Conservation (phyloP, 2,329 filamentous ascomycete genomes). For the Rachicladosporium sp. region DNA sequence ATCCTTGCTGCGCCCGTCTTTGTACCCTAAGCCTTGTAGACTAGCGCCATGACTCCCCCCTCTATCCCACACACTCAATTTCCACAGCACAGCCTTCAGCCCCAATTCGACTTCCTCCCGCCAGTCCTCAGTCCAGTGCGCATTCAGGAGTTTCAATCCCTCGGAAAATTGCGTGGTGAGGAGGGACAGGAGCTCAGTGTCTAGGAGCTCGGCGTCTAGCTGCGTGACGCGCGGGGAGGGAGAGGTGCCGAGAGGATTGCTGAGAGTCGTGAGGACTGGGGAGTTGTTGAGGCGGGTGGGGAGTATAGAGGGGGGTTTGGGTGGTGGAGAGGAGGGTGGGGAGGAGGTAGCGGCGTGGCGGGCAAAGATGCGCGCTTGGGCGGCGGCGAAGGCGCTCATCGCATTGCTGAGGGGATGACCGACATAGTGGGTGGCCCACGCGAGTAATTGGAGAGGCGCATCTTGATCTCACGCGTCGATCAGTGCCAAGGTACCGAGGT, state of each 20-base stretch:
- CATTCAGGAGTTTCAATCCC: constrained; percentile 74
- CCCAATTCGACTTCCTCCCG: constrained; percentile 69
- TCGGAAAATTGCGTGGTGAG: constrained; percentile 78
- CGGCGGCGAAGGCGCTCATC: constrained; percentile 64
- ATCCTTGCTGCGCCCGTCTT: constrained; percentile 53
- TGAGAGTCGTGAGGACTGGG: no score
- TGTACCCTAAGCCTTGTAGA: constrained; percentile 81
- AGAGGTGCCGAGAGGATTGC: constrained; percentile 49
- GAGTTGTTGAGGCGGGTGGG: no score
- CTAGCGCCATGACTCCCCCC: constrained; percentile 89
- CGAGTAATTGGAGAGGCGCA: no score
- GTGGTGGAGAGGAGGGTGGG: no score
- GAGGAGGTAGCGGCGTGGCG: constrained; percentile 59
- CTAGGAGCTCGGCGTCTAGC: constrained; percentile 87
- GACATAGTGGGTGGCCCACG: no score
- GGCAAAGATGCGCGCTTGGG: constrained; percentile 73
- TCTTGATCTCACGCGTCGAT: no score
- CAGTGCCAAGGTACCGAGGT: no score
- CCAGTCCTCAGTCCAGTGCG: constrained; percentile 73
- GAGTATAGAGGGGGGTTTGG: no score
- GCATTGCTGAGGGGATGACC: no score
- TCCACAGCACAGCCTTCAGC: constrained; percentile 73
- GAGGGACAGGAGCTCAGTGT: constrained; percentile 81
- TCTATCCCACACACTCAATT: constrained; percentile 92
- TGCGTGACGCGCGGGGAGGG: constrained; percentile 90